A percentile compares a stretch with the other conserved stretches of the same genome.
These are phyloP conservation scores for Blastobotrys robertii DNA, from an alignment of 805 yeast species.

Conservation along the genomic window DNA sequence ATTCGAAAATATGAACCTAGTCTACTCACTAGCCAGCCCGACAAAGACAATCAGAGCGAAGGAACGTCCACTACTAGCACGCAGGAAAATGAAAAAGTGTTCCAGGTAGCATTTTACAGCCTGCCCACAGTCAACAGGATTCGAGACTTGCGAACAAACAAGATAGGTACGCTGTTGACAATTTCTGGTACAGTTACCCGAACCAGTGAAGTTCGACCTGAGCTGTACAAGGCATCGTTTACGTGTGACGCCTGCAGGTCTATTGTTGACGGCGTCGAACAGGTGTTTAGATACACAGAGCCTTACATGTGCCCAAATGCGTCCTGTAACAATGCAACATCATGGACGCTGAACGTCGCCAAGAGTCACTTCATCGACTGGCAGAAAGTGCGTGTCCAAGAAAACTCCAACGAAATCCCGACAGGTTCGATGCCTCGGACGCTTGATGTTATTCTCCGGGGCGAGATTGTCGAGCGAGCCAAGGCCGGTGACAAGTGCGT, in stretches of 20 bases:
- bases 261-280: conserved; percentile 80
- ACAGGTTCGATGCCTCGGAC: conserved; percentile 99
- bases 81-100: conserved; percentile 57
- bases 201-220: conserved; percentile 94
- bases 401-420: conserved; percentile 92
- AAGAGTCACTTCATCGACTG: conserved; percentile 89
- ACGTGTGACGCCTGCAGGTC: conserved; percentile 85
- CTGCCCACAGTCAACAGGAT: conserved; percentile 74
- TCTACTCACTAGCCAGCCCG: conserved; percentile 34
- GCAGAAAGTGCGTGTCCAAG: conserved; percentile 94
- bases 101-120: conserved; percentile 83
- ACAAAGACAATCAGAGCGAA: conserved; percentile 20
- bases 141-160: conserved; percentile 83
- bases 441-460: conserved; percentile 81
- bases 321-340: conserved; percentile 74
- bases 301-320: conserved; percentile 88
- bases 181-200: conserved; percentile 94
- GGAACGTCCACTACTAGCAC: conserved; percentile 20
- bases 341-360: conserved; percentile 75
- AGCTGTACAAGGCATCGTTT: conserved; percentile 75
- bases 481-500: conserved; percentile 95
- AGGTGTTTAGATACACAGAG: conserved; percentile 85
- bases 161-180: conserved; percentile 73
- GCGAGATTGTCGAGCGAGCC: conserved; percentile 90
- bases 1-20: conserved; percentile 69